Conservation (phyloP, 257 asterid species). For the Solanum virginianum region DNA sequence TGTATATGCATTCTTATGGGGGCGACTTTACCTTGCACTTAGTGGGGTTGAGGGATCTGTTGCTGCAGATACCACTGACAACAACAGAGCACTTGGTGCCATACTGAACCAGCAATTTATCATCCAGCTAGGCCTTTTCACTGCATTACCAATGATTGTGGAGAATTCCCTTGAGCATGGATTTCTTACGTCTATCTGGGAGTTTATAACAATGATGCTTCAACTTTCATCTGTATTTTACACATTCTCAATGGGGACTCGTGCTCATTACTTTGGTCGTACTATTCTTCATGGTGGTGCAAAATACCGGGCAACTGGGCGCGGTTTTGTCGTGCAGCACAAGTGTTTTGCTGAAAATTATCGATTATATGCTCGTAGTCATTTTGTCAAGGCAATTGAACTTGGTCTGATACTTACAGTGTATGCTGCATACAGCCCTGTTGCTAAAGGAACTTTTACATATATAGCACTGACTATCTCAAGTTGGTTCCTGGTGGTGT, state of each 20-base stretch:
- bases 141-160: conserved; percentile 95
- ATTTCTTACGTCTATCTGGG: conserved; percentile 86
- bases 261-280: conserved; percentile 97
- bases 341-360: conserved; percentile 87
- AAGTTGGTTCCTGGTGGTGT: conserved; percentile 94
- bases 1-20: conserved; percentile 94
- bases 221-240: conserved; percentile 90
- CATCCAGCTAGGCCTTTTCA: conserved; percentile 85
- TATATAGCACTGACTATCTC: conserved; percentile 82
- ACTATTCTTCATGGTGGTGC: conserved; percentile 98
- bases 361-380: conserved; percentile 89
- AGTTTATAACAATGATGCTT: conserved; percentile 90
- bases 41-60: conserved; percentile 82
- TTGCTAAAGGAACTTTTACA: conserved; percentile 73
- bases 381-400: conserved; percentile 92
- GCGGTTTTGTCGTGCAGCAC: conserved; percentile 97
- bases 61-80: conserved; percentile 22
- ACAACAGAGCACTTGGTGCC: conserved; percentile 85
- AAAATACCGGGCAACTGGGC: conserved; percentile 95
- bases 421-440: conserved; percentile 82
- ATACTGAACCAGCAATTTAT: conserved; percentile 96
- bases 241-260: conserved; percentile 98
- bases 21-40: conserved; percentile 91
- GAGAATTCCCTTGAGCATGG: conserved; percentile 98
- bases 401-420: conserved; percentile 84